These are phyloP conservation scores for Saccharomycopsis guyanensis DNA, from an alignment of 805 yeast species.

Conservation along the genomic window DNA sequence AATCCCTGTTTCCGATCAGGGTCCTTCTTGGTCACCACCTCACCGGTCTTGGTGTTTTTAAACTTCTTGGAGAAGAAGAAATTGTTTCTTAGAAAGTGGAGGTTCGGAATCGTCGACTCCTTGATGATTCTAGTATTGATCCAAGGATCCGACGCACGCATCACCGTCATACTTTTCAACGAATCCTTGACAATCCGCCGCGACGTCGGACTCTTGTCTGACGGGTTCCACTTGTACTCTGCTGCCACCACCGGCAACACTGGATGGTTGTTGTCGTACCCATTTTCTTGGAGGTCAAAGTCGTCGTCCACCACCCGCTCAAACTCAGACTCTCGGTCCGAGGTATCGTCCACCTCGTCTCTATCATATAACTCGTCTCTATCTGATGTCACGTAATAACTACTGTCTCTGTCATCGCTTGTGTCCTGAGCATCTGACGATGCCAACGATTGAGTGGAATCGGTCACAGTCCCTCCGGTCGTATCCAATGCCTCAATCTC, in stretches of 20 bases:
- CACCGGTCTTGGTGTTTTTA: slow-evolving; percentile 5
- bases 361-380: too few relatives aligned
- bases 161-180: slow-evolving; percentile 18
- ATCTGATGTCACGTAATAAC: background rate
- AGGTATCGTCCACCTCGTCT: background rate
- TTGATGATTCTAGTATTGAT: slow-evolving; percentile 5
- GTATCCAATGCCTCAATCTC: slow-evolving; percentile 20
- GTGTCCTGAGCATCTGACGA: background rate
- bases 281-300: slow-evolving; percentile 9
- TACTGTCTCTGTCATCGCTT: background rate
- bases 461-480: too few relatives aligned
- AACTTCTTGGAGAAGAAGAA: background rate
- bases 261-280: slow-evolving; percentile 19
- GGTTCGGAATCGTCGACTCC: slow-evolving; percentile 8
- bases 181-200: slow-evolving; percentile 19
- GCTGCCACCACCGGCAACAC: background rate
- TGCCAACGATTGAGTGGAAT: too few relatives aligned
- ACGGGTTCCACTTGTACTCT: slow-evolving; percentile 7
- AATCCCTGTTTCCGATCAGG: slow-evolving; percentile 6
- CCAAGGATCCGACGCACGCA: slow-evolving; percentile 18
- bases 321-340: background rate
- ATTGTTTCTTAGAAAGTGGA: slow-evolving; percentile 1
- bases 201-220: slow-evolving; percentile 11
- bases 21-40: slow-evolving; percentile 1
- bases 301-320: slow-evolving; percentile 25